Percentiles rank a stretch among this genome's conserved stretches.
Evolutionary conservation across 257 asterid species (phyloP).

Genomic region (Anisodus tanguticus): DNA sequence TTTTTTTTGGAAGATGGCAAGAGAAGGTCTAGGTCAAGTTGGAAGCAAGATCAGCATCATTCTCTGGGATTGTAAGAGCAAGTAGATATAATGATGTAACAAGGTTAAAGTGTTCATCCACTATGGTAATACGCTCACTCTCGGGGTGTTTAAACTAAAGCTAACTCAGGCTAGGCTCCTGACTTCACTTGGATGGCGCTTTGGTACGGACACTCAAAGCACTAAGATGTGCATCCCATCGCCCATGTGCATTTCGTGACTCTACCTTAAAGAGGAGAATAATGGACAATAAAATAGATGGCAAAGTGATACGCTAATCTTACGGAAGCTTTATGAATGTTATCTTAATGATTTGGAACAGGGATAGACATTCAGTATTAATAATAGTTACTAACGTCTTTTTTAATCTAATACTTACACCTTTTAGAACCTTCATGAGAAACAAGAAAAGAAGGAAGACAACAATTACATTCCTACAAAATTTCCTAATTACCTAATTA

Average conservation of each 20-base stretch:
- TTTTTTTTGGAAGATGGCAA: background rate
- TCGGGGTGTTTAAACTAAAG: background rate
- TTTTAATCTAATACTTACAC: background rate
- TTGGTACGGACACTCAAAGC: background rate
- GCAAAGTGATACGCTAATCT: background rate
- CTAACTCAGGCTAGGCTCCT: background rate
- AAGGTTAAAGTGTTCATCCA: conserved; percentile 4
- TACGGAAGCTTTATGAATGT: background rate
- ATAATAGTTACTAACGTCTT: background rate
- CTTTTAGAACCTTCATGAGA: conserved; percentile 4
- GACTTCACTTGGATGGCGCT: background rate
- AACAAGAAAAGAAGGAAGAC: background rate
- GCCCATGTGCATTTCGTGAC: background rate
- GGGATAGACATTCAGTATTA: background rate
- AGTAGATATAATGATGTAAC: conserved; percentile 19
- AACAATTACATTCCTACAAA: background rate
- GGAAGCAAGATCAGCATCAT: background rate
- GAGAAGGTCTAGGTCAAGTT: conserved; percentile 16
- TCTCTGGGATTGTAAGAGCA: background rate
- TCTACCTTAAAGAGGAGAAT: background rate
- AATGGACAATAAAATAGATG: background rate
- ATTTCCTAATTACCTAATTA: background rate
- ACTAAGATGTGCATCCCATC: conserved; percentile 3
- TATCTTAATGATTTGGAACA: background rate
- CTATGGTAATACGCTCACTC: background rate